Evolutionary conservation across 495 filamentous ascomycete species (phyloP).

Genomic region (Lentithecium fluviatile): DNA sequence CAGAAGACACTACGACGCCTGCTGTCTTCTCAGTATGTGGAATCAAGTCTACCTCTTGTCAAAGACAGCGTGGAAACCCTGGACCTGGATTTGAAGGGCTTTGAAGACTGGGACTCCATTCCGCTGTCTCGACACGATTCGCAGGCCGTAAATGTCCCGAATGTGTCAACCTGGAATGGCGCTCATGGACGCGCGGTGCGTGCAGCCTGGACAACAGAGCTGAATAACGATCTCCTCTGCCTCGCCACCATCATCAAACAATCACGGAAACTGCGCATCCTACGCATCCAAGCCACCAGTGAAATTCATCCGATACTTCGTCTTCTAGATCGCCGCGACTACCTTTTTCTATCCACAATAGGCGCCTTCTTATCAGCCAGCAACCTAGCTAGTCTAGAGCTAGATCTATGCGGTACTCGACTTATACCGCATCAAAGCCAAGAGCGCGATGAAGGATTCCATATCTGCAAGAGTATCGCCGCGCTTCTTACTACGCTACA

Average conservation of each 20-base stretch:
- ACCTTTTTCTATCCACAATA: conserved; percentile 15
- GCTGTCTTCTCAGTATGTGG: conserved; percentile 12
- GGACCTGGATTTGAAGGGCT: no score
- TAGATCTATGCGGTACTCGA: conserved; percentile 2
- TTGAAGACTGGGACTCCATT: no score
- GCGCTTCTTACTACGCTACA: conserved; percentile 10
- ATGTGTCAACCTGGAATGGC: no score
- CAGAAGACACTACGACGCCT: conserved; percentile 18
- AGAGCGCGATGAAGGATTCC: not conserved
- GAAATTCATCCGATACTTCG: no score
- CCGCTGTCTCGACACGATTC: no score
- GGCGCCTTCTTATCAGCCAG: conserved; percentile 6
- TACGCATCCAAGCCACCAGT: conserved; percentile 10
- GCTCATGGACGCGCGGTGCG: no score
- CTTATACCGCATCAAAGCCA: no score
- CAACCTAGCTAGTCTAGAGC: conserved; percentile 11
- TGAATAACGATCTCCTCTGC: conserved; percentile 7
- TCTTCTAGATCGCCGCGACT: conserved; percentile 13
- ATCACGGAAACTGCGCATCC: conserved; percentile 13
- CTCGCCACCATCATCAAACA: conserved; percentile 6
- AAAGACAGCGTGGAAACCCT: conserved; percentile 23
- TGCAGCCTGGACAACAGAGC: conserved; percentile 10
- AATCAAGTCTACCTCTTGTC: conserved; percentile 11
- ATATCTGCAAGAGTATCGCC: conserved; percentile 9
- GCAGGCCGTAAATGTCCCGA: no score